Evolutionary conservation across 129 eudicot genomes (phyloP).

Genomic region (Lonicera japonica): DNA sequence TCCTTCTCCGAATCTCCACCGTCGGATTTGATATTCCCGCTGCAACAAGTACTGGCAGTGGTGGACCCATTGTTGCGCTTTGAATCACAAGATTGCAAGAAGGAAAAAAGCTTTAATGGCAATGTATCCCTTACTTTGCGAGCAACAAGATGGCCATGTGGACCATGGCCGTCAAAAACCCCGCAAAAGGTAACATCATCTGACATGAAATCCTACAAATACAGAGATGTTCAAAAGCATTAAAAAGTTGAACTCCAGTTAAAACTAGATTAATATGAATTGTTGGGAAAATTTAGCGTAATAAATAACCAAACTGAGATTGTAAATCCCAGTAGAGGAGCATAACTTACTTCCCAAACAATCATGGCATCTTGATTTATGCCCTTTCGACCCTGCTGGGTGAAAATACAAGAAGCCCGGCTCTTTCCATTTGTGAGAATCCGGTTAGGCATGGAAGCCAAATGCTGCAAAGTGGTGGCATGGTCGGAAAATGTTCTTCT

Average conservation of each 20-base stretch:
- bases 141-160: conserved; percentile 97
- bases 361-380: conserved; percentile 99
- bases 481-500: conserved; percentile 73
- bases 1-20: conserved; percentile 56
- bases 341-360: conserved; percentile 86
- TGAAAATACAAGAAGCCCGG: conserved; percentile 73
- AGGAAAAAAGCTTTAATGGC: conserved; percentile 70
- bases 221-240: no score
- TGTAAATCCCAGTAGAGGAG: neutral
- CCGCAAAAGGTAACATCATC: conserved; percentile 92
- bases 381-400: conserved; percentile 98
- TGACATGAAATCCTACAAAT: conserved; percentile 68
- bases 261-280: no score
- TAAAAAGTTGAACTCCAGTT: no score
- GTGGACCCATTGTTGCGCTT: conserved; percentile 46
- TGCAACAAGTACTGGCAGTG: conserved; percentile 43
- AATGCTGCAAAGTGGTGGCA: conserved; percentile 45
- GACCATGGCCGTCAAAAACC: conserved; percentile 96
- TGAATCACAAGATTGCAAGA: conserved; percentile 53
- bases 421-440: conserved; percentile 71
- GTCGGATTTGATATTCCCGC: conserved; percentile 41
- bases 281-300: no score
- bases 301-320: no score
- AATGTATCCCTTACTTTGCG: conserved; percentile 89
- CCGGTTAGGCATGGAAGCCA: conserved; percentile 67